phyloP scores from a whole-genome alignment of 139 green algal species.

The Picochlorum costavermella region DNA sequence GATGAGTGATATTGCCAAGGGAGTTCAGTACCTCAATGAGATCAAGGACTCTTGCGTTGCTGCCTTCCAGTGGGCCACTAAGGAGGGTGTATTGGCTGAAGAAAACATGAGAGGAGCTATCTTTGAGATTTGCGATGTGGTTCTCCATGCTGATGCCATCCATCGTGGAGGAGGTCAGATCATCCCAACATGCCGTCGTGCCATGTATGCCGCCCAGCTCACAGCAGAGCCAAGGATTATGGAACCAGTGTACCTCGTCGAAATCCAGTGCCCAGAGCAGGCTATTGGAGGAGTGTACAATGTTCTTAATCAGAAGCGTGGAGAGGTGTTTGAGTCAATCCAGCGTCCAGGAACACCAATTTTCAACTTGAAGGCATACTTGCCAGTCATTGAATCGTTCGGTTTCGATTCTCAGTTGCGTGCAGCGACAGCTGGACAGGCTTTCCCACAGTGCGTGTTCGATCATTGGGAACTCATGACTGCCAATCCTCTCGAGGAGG shows the following conservation, averaged over 20 bases:
- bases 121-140: constrained; percentile 93
- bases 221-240: constrained; percentile 82
- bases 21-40: constrained; percentile 99
- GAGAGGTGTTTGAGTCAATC: constrained; percentile 96
- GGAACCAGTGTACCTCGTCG: constrained; percentile 98
- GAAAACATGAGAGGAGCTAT: constrained; percentile 98
- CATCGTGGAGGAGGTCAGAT: constrained; percentile 97
- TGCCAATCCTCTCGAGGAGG: constrained; percentile 70
- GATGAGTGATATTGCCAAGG: constrained; percentile 95
- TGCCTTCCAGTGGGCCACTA: constrained; percentile 97
- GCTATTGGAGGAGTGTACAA: constrained; percentile 92
- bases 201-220: constrained; percentile 90
- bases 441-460: constrained; percentile 97
- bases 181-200: constrained; percentile 91
- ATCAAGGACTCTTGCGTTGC: constrained; percentile 97
- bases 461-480: constrained; percentile 92
- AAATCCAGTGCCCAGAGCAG: constrained; percentile 97
- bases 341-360: constrained; percentile 96
- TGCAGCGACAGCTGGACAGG: constrained; percentile 92
- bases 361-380: constrained; percentile 98
- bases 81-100: constrained; percentile 95
- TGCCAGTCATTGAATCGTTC: constrained; percentile 98
- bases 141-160: constrained; percentile 97
- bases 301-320: constrained; percentile 98
- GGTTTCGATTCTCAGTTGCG: constrained; percentile 92